Conservation (phyloP, 345 rosid genomes). For the Durio zibethinus region DNA sequence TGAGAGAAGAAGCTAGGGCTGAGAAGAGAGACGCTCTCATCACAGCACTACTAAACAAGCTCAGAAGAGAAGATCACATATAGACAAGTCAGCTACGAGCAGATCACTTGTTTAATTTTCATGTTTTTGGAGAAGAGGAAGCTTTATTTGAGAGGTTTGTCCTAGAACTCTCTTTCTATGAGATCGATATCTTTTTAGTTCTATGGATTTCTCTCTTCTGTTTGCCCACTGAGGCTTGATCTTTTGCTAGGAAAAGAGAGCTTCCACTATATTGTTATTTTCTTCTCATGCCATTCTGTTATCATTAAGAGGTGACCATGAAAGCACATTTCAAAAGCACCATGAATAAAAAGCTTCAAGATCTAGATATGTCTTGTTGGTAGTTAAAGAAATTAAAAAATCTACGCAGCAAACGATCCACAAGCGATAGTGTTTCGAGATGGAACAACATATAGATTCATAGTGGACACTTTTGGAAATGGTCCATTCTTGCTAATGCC, state of each 20-base stretch:
- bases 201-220: constrained; percentile 5
- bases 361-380: constrained; percentile 15
- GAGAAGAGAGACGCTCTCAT: constrained; percentile 86
- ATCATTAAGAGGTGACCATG: constrained; percentile 18
- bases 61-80: constrained; percentile 49
- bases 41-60: constrained; percentile 68
- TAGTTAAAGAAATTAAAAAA: constrained; percentile 16
- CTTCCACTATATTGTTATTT: constrained; percentile 5
- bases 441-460: background rate
- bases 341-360: constrained; percentile 16
- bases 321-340: constrained; percentile 14
- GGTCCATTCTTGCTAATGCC: constrained; percentile 28
- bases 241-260: constrained; percentile 7
- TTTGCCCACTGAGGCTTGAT: background rate
- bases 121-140: constrained; percentile 22
- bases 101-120: background rate
- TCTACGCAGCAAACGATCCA: constrained; percentile 15
- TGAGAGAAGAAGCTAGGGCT: constrained; percentile 91
- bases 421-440: constrained; percentile 25
- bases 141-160: constrained; percentile 33
- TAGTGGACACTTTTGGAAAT: constrained; percentile 16
- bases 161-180: constrained; percentile 16
- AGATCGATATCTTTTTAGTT: constrained; percentile 14
- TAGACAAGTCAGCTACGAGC: constrained; percentile 10
- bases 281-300: background rate